Base-by-base conservation (phyloP, 1,284 basidiomycete species). In the Cutaneotrichosporon daszewskae region DNA sequence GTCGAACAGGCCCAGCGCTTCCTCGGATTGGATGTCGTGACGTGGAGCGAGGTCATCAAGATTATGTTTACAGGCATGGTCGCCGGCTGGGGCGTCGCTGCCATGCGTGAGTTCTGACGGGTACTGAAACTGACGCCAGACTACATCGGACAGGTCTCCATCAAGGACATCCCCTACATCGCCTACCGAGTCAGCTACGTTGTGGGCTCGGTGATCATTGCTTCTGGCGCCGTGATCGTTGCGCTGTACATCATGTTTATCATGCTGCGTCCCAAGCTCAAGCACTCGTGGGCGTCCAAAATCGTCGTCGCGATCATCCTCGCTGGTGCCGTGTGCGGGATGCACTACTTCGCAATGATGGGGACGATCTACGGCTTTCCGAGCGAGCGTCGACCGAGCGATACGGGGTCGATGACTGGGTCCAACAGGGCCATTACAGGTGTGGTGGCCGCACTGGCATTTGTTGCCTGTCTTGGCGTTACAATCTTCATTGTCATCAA, bases 181-280 rank as follows among this genome's bases (percentile, higher is more conserved):
- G 64, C 61, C 8, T 74, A 74, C 57, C 51, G 53, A 11, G 58
- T 65, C 13, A 59, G 54, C 18, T 68, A 64, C 34, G 66, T 75
- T 20, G 56, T 74, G 22, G 64, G 66, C 3, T 72, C 70, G 4
- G 65, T 74, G 38, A 47, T 74, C 38, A 73, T 74, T 37, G 72
- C 74, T 20, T 70, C 64, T 37, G 57, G 59, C 12, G 71, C 72
- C 11, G 71, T 74, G 17, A 57, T 68, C 40, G 57, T 68, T 24
- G 74, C 67, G 4, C 66, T 75, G 1, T 75, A 72, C 54, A 71
- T 73, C 57, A 69, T 75, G 62, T 75, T 75, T 55, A 67, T 74
- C 59, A 69, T 74, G 55, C 64, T 74, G 31, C 65, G 72, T 18
- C 74, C 72, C 2, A 73, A 74, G 51, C 64, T 74, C 46, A 64